A percentile compares a stretch with the other conserved stretches of the same genome.
Conservation (phyloP, 192 early-diverging fungal genomes). For the Coemansia sp. region DNA sequence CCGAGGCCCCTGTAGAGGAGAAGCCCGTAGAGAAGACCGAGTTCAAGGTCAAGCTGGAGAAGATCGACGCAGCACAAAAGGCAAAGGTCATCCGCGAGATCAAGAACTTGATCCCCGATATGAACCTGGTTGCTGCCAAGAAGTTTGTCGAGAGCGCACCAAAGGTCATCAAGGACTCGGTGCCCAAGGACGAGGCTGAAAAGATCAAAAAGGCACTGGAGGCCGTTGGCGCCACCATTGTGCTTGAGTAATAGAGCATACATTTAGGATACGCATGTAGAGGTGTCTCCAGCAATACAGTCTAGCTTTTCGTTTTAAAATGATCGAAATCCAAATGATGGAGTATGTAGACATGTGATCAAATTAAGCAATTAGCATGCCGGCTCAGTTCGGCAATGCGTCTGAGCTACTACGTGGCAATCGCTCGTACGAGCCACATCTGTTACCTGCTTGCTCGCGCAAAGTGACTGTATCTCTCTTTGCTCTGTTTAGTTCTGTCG, state of each 20-base stretch:
- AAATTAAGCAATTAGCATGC: neutral
- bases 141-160: slow-evolving; percentile 98
- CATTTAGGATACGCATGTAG: neutral
- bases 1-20: slow-evolving; percentile 64
- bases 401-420: neutral
- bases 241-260: slow-evolving; percentile 70
- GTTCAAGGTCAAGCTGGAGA: slow-evolving; percentile 95
- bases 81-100: slow-evolving; percentile 99
- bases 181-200: slow-evolving; percentile 93
- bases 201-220: slow-evolving; percentile 96
- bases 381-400: neutral
- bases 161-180: slow-evolving; percentile 90
- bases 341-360: neutral
- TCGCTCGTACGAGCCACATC: neutral
- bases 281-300: neutral
- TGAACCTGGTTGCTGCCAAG: slow-evolving; percentile 98
- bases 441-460: neutral
- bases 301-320: neutral
- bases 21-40: slow-evolving; percentile 90
- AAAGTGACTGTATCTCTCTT: neutral
- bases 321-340: neutral
- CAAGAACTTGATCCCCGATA: slow-evolving; percentile 87
- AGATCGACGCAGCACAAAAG: slow-evolving; percentile 91
- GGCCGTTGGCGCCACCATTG: slow-evolving; percentile 87
- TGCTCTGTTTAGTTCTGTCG: neutral